Evolutionary conservation across 2,329 filamentous ascomycete species (phyloP).

Genomic region (Zasmidium citrigriseum): DNA sequence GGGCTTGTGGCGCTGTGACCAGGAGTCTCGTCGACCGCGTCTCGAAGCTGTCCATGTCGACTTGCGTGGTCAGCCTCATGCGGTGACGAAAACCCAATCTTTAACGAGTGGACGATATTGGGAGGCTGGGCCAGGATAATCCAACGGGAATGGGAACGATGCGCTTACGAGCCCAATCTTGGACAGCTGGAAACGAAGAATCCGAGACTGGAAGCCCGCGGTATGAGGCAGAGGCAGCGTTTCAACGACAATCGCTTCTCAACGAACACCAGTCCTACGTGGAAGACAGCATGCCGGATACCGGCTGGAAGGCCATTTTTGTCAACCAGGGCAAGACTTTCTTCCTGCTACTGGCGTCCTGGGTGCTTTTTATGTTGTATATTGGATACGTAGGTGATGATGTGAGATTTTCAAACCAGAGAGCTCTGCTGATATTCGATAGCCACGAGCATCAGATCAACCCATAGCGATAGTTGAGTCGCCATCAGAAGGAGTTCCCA

Average conservation of each 20-base stretch:
- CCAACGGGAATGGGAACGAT: too few species aligned
- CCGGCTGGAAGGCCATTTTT: neutral
- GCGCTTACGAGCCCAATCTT: neutral
- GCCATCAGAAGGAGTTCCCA: neutral
- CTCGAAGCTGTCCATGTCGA: too few species aligned
- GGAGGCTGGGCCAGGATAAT: too few species aligned
- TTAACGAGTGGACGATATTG: too few species aligned
- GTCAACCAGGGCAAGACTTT: constrained; percentile 4
- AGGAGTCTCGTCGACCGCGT: too few species aligned
- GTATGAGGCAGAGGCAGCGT: too few species aligned
- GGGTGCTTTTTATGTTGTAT: neutral
- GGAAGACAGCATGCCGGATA: neutral
- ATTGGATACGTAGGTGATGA: neutral
- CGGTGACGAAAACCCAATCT: too few species aligned
- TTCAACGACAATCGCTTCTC: neutral
- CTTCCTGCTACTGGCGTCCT: constrained; percentile 2
- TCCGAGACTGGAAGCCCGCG: neutral
- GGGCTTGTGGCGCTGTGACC: too few species aligned
- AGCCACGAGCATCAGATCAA: neutral
- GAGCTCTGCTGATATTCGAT: neutral
- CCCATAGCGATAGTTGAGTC: neutral
- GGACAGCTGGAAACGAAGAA: neutral
- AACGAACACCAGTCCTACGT: too few species aligned
- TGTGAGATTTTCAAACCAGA: too few species aligned
- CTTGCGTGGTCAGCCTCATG: too few species aligned